Conservation (phyloP, 2,329 filamentous ascomycete species). For the Calonectria henricotiae region DNA sequence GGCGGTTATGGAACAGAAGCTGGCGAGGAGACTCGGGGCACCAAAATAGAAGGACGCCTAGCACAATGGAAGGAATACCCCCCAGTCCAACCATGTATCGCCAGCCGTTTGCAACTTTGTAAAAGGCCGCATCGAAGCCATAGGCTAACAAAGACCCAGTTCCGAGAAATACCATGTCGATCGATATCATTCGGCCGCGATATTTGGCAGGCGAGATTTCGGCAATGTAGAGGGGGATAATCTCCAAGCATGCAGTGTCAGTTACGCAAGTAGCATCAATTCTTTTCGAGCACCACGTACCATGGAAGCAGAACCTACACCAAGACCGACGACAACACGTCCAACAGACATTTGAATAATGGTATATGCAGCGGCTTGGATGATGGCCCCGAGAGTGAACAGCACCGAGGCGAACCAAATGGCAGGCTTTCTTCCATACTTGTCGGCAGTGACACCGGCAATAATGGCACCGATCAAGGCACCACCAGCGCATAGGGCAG, state of each 20-base stretch:
- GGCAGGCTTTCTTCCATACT: slow-evolving; percentile 44
- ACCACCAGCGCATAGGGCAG: slow-evolving; percentile 44
- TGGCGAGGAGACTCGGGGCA: slow-evolving; percentile 47
- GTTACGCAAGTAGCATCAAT: neutral
- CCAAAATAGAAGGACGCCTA: slow-evolving; percentile 43
- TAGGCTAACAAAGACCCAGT: slow-evolving; percentile 46
- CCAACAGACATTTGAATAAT: slow-evolving; percentile 47
- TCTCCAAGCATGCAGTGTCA: slow-evolving; percentile 11
- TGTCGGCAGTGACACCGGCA: slow-evolving; percentile 46
- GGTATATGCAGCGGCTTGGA: slow-evolving; percentile 44
- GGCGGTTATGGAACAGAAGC: slow-evolving; percentile 50
- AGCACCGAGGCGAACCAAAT: slow-evolving; percentile 44
- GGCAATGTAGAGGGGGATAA: slow-evolving; percentile 51
- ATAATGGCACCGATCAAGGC: slow-evolving; percentile 47
- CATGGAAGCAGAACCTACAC: slow-evolving; percentile 63
- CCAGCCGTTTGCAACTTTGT: slow-evolving; percentile 53
- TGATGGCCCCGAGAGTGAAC: slow-evolving; percentile 46
- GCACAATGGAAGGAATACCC: slow-evolving; percentile 43
- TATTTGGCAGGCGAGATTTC: slow-evolving; percentile 48
- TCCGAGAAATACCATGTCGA: slow-evolving; percentile 48
- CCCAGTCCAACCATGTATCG: slow-evolving; percentile 45
- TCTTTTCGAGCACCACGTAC: slow-evolving; percentile 42
- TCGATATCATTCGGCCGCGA: slow-evolving; percentile 49
- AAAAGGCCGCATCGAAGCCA: slow-evolving; percentile 55
- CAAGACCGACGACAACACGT: slow-evolving; percentile 56